phyloP scores from a whole-genome alignment of 768 basidiomycete species.

The Gymnopilus dilepis region DNA sequence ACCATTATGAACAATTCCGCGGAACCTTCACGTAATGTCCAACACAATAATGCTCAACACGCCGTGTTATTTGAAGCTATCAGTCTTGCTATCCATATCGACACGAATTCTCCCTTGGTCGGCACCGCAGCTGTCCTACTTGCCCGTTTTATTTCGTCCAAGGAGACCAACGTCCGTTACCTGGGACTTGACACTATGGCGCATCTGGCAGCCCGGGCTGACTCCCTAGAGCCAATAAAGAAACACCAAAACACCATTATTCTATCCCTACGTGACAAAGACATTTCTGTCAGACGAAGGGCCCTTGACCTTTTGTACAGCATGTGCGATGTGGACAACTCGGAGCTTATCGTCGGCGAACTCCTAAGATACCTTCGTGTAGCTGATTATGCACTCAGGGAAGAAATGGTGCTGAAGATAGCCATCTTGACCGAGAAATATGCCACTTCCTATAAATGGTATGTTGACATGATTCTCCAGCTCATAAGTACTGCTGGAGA shows the following conservation, averaged over 20 bases:
- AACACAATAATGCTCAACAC: conserved; percentile 98
- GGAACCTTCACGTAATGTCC: conserved; percentile 91
- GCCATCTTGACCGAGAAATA: conserved; percentile 99
- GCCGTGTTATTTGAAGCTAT: conserved; percentile 99
- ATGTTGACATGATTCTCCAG: conserved; percentile 96
- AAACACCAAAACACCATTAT: conserved; percentile 96
- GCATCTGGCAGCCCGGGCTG: conserved; percentile 92
- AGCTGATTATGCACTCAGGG: conserved; percentile 95
- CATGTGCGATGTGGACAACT: conserved; percentile 99
- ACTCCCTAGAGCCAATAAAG: conserved; percentile 91
- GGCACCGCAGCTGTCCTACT: conserved; percentile 87
- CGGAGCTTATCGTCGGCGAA: conserved; percentile 95
- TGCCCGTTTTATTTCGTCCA: conserved; percentile 95
- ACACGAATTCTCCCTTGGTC: conserved; percentile 89
- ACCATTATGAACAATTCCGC: conserved; percentile 91
- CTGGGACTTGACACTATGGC: conserved; percentile 98
- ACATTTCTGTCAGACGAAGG: conserved; percentile 93
- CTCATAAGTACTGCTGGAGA: conserved; percentile 97
- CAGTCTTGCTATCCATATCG: conserved; percentile 92
- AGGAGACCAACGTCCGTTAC: conserved; percentile 98
- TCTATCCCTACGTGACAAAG: conserved; percentile 91
- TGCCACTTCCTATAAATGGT: conserved; percentile 97
- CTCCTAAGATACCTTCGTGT: conserved; percentile 90
- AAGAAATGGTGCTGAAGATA: conserved; percentile 99
- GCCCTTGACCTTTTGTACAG: conserved; percentile 96